Evolutionary conservation across 257 asterid species (phyloP).

Genomic region (Solanum arcanum): DNA sequence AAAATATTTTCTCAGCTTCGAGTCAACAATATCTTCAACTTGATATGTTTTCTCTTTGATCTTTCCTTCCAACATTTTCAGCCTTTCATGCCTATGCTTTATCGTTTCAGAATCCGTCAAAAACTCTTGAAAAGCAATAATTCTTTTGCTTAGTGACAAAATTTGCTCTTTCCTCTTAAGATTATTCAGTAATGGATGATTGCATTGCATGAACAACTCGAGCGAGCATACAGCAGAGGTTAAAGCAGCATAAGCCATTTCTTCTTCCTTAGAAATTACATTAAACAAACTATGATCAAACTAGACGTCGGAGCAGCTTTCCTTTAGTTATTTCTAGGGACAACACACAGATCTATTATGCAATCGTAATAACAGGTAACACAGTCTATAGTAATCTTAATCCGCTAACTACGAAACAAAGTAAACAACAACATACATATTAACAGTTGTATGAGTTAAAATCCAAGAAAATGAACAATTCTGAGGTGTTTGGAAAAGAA

Average conservation of each 20-base stretch:
- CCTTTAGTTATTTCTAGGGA: not conserved
- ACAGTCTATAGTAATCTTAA: not conserved
- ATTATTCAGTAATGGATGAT: not conserved
- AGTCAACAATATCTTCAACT: constrained; percentile 11
- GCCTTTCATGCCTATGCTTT: not conserved
- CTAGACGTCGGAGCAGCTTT: not conserved
- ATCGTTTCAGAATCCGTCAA: constrained; percentile 4
- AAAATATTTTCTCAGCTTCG: not conserved
- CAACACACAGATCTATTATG: not conserved
- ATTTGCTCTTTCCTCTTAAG: not conserved
- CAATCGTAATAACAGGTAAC: not conserved
- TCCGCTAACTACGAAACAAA: not conserved
- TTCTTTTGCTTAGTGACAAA: not conserved
- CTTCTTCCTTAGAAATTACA: not conserved
- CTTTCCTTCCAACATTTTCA: constrained; percentile 4
- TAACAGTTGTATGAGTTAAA: not conserved
- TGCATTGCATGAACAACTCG: not conserved
- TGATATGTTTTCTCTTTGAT: constrained; percentile 2
- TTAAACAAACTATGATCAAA: not conserved
- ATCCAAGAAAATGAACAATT: not conserved
- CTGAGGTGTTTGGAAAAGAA: not conserved
- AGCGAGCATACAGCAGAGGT: constrained; percentile 9
- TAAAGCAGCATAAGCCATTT: constrained; percentile 20
- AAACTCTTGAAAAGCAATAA: constrained; percentile 5
- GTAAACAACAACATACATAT: not conserved